Base-by-base conservation (phyloP, 2,329 filamentous ascomycete species). In the Magnaporthiopsis rhizophila region DNA sequence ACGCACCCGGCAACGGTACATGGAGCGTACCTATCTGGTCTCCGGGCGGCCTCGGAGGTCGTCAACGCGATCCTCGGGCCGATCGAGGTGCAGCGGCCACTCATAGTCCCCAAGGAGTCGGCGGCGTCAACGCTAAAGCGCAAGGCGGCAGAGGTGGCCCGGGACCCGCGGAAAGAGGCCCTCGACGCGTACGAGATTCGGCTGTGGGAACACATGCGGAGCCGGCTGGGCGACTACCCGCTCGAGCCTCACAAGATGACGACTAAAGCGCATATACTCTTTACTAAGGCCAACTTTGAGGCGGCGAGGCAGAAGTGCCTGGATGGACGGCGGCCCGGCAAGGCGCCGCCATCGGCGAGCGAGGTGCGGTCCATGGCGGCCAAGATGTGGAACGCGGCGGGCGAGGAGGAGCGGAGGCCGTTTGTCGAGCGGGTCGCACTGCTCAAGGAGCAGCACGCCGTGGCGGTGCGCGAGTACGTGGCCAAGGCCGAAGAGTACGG, bases 1-100 rank as follows among this genome's bases (percentile, higher is more conserved):
- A 97, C 92, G 0, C 93, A 99, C 73, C 95, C 96, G 15, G 95
- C 96, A 38, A 99, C 95, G 2, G 95, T 99, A 0, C 95, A 99
- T 69, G 95, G 95, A 7, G 96, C 95, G 11, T 99, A 98, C 72
- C 80, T 99, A 4, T 97, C 95, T 2, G 96, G 95, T 3, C 81
- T 99, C 7, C 88, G 95, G 62, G 95, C 90, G 3, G 95, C 95
- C 13, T 89, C 90, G 3, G 93, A 98, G 72, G 85, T 99, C 2
- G 80, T 97, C 53, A 88, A 94, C 64, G 80, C 86, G 3, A 84
- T 97, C 73, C 80, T 95, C 38, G 95, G 95, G 0, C 88, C 92
- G 0, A 92, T 99, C 65, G 79, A 88, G 59, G 80, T 97, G 13
- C 89, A 90, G 0, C 81, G 80, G 3, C 92, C 92, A 1, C 81